Conservation (phyloP, 2,329 filamentous ascomycete genomes). For the Podosphaera aphanis region DNA sequence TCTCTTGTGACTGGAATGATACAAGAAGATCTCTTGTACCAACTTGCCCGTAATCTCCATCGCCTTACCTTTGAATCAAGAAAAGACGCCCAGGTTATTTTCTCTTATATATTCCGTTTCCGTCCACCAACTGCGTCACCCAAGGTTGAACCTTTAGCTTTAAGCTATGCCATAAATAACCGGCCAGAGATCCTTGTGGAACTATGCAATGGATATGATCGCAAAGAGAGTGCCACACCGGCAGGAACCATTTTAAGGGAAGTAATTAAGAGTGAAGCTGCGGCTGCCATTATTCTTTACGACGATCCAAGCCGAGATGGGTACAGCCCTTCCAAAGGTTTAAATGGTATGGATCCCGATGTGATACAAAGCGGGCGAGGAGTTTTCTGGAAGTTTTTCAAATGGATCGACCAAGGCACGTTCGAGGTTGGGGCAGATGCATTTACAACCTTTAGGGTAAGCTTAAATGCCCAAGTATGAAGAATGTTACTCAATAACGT, state of each 20-base stretch:
- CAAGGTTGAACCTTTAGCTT: constrained; percentile 54
- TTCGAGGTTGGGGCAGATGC: constrained; percentile 96
- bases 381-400: constrained; percentile 91
- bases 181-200: constrained; percentile 72
- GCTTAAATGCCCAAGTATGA: constrained; percentile 9
- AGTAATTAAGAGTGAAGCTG: constrained; percentile 70
- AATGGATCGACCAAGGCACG: constrained; percentile 87
- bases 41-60: constrained; percentile 62
- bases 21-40: constrained; percentile 69
- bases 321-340: constrained; percentile 43
- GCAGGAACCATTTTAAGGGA: constrained; percentile 79
- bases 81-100: constrained; percentile 87
- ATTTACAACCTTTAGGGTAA: constrained; percentile 85
- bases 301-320: constrained; percentile 49
- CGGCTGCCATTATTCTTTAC: constrained; percentile 77
- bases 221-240: constrained; percentile 75
- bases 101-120: constrained; percentile 86
- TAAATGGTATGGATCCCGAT: constrained; percentile 56
- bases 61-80: constrained; percentile 83
- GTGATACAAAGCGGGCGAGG: constrained; percentile 54
- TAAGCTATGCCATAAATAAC: constrained; percentile 72
- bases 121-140: constrained; percentile 43
- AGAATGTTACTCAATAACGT: constrained; percentile 4
- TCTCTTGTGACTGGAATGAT: constrained; percentile 67
- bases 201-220: constrained; percentile 70